These are phyloP conservation scores for Syncephalis fuscata DNA, from an alignment of 371 early-diverging fungal species.

Conservation along the genomic window DNA sequence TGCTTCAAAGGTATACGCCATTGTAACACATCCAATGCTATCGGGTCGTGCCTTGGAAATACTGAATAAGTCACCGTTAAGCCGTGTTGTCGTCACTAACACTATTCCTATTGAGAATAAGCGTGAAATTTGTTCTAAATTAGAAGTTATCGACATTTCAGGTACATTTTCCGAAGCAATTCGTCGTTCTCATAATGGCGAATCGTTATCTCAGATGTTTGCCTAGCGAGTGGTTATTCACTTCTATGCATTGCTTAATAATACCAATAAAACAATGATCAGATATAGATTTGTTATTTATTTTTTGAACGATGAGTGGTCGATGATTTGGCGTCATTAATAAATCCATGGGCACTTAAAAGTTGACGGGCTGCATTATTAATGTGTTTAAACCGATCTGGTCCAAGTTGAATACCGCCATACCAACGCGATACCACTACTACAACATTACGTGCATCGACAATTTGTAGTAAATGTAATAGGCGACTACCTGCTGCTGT, in stretches of 20 bases:
- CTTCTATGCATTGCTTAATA: no score
- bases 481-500: constrained; percentile 67
- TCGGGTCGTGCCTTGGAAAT: constrained; percentile 68
- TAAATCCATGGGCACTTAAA: constrained; percentile 42
- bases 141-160: constrained; percentile 67
- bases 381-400: constrained; percentile 85
- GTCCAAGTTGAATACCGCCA: constrained; percentile 68
- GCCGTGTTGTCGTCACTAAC: constrained; percentile 74
- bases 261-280: no score
- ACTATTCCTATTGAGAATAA: constrained; percentile 80
- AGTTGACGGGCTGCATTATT: constrained; percentile 63
- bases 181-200: constrained; percentile 89
- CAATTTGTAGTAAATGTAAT: constrained; percentile 53
- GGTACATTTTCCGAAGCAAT: constrained; percentile 89
- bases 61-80: constrained; percentile 56
- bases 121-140: constrained; percentile 37
- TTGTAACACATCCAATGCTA: constrained; percentile 80
- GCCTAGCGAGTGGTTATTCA: neutral
- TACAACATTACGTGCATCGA: constrained; percentile 52
- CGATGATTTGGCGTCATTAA: constrained; percentile 12
- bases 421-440: constrained; percentile 85
- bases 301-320: neutral
- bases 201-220: constrained; percentile 14
- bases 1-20: constrained; percentile 71
- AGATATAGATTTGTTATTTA: neutral